phyloP scores from a whole-genome alignment of 345 rosid genomes.

The Corchorus olitorius region DNA sequence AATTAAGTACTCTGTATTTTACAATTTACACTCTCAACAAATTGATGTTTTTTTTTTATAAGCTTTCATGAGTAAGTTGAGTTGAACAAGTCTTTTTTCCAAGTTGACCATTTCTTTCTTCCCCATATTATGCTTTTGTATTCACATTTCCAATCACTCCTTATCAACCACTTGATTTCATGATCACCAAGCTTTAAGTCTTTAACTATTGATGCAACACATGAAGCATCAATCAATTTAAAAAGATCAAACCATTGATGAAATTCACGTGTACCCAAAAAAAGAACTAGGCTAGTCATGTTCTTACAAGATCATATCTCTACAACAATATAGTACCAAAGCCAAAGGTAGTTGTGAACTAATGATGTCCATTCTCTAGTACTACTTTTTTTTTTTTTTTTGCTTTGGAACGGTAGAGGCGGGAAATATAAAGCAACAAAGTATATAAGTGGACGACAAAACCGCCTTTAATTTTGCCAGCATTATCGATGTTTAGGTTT shows the following conservation, averaged over 20 bases:
- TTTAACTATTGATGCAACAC: neutral
- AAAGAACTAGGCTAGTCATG: neutral
- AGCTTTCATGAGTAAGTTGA: too few species aligned
- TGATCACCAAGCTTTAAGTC: neutral
- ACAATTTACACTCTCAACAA: neutral
- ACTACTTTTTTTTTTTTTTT: neutral
- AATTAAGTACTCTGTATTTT: neutral
- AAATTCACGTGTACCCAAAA: neutral
- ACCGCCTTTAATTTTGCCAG: constrained; percentile 23
- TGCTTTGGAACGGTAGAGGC: constrained; percentile 11
- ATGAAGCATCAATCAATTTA: neutral
- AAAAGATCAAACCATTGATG: neutral
- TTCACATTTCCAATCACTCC: neutral
- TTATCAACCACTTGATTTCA: neutral
- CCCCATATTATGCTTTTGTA: neutral
- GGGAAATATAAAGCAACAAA: constrained; percentile 21
- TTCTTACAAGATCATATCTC: neutral
- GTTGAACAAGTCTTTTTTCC: neutral
- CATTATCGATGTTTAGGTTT: neutral
- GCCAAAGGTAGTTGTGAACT: neutral
- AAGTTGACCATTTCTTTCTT: neutral
- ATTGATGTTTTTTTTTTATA: neutral
- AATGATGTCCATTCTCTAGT: neutral
- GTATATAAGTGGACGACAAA: constrained; percentile 40
- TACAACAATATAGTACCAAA: neutral